Percentiles rank a stretch among this genome's conserved stretches.
phyloP scores from a whole-genome alignment of 306 rosid species.

The Cucurbita argyrosperma region DNA sequence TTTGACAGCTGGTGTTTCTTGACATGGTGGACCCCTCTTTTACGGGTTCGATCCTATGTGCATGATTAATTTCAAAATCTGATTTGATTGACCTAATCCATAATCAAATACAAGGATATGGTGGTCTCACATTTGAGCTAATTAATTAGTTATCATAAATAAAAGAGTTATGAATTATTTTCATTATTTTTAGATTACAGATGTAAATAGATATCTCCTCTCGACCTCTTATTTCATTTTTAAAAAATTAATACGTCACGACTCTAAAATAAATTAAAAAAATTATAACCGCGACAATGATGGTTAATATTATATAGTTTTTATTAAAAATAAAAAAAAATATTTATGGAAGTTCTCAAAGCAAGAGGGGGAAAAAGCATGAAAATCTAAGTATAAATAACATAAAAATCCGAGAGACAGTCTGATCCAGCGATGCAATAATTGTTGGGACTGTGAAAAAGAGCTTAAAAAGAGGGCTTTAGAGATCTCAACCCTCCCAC shows the following conservation, averaged over 20 bases:
- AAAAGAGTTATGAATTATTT: no score
- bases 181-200: no score
- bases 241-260: no score
- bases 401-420: slow-evolving; percentile 64
- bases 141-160: neutral
- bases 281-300: slow-evolving; percentile 6
- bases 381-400: slow-evolving; percentile 66
- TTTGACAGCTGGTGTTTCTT: slow-evolving; percentile 1
- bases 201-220: no score
- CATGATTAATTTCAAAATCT: slow-evolving; percentile 1
- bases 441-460: slow-evolving; percentile 31
- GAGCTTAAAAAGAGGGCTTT: slow-evolving; percentile 35
- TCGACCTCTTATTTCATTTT: no score
- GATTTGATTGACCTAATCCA: slow-evolving; percentile 6
- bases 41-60: neutral
- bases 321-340: neutral
- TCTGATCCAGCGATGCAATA: slow-evolving; percentile 99
- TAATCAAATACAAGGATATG: slow-evolving; percentile 1
- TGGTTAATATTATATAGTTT: slow-evolving; percentile 11
- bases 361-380: slow-evolving; percentile 31
- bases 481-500: slow-evolving; percentile 30
- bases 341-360: slow-evolving; percentile 18
- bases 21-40: neutral
- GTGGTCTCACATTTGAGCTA: slow-evolving; percentile 1
- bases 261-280: neutral